A percentile compares a stretch with the other conserved stretches of the same genome.
Evolutionary conservation across 1,139 yeast species (phyloP).

Genomic region (Hyphopichia burtonii): DNA sequence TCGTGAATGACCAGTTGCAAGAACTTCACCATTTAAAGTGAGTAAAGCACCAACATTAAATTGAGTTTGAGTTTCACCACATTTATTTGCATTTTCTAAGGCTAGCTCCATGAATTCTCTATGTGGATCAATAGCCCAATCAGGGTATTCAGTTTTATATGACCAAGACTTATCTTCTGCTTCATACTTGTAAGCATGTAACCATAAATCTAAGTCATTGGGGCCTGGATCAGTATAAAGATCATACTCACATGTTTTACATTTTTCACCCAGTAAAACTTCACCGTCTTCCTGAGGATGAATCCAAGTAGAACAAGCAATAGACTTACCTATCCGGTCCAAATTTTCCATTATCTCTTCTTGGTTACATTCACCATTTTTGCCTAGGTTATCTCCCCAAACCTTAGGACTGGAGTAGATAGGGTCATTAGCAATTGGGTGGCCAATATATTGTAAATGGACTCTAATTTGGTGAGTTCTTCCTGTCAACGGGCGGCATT

Average conservation of each 20-base stretch:
- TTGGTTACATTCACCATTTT: conserved; percentile 48
- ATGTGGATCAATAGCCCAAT: conserved; percentile 75
- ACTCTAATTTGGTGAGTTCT: conserved; percentile 94
- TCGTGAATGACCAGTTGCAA: conserved; percentile 83
- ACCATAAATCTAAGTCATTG: conserved; percentile 81
- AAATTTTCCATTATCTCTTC: conserved; percentile 47
- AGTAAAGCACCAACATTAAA: conserved; percentile 93
- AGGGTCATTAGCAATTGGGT: conserved; percentile 95
- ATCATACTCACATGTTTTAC: conserved; percentile 69
- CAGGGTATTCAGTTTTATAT: conserved; percentile 77
- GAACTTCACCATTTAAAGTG: conserved; percentile 60
- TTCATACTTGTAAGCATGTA: conserved; percentile 82
- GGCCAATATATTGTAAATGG: conserved; percentile 82
- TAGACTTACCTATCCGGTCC: conserved; percentile 66
- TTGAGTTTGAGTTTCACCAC: conserved; percentile 83
- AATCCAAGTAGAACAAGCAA: conserved; percentile 68
- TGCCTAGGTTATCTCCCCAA: conserved; percentile 71
- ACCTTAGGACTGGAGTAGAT: conserved; percentile 64
- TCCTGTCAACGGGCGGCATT: conserved; percentile 85
- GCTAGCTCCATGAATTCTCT: conserved; percentile 62
- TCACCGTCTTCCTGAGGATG: conserved; percentile 63
- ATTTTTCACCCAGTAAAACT: conserved; percentile 51
- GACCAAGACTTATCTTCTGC: conserved; percentile 64
- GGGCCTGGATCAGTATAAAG: conserved; percentile 86
- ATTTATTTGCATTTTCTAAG: conserved; percentile 71